A percentile compares a stretch with the other conserved stretches of the same genome.
phyloP scores from a whole-genome alignment of 192 early-diverging fungal genomes.

The Backusella mclennaniae region DNA sequence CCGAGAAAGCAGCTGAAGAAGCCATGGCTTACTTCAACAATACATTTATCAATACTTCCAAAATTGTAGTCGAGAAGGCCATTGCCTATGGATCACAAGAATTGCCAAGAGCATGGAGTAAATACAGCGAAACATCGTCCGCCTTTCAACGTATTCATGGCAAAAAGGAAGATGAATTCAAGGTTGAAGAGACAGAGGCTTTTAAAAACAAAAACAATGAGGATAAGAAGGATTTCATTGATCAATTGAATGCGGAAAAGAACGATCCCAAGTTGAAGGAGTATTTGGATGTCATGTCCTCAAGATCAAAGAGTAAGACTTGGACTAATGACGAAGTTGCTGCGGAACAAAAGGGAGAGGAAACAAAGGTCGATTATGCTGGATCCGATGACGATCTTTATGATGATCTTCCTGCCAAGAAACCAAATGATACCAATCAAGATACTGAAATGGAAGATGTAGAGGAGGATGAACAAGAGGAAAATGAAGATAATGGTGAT shows the following conservation, averaged over 20 bases:
- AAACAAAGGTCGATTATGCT: constrained; percentile 35
- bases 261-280: constrained; percentile 86
- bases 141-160: constrained; percentile 57
- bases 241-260: constrained; percentile 53
- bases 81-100: constrained; percentile 81
- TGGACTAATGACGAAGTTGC: constrained; percentile 90
- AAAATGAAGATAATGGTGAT: constrained; percentile 14
- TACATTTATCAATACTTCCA: constrained; percentile 90
- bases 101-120: constrained; percentile 89
- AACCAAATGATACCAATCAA: constrained; percentile 40
- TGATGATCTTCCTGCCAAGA: constrained; percentile 60
- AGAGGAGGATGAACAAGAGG: constrained; percentile 27
- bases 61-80: constrained; percentile 84
- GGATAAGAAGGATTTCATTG: constrained; percentile 45
- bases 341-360: constrained; percentile 36
- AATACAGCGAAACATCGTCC: constrained; percentile 84
- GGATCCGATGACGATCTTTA: constrained; percentile 72
- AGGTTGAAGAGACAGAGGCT: constrained; percentile 38
- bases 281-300: constrained; percentile 86
- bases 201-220: constrained; percentile 42
- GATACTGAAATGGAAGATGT: constrained; percentile 30
- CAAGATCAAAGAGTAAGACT: constrained; percentile 71
- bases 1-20: constrained; percentile 80
- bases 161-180: constrained; percentile 6
- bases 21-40: constrained; percentile 87